Base-by-base conservation (phyloP, 2,329 filamentous ascomycete genomes). In the Apiospora arundinis region DNA sequence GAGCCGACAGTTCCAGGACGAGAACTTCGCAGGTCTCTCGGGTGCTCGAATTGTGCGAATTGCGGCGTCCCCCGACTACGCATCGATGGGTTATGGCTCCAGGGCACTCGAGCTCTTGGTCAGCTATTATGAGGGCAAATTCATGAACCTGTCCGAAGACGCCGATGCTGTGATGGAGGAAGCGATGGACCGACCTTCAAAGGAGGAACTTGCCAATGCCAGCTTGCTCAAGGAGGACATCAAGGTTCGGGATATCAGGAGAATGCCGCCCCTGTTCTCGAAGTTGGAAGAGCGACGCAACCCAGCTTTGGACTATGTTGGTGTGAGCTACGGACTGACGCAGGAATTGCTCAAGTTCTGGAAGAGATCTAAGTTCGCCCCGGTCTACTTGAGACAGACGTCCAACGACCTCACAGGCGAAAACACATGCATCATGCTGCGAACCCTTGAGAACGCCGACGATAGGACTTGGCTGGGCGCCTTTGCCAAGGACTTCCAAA, bases 1-100 rank as follows among this genome's bases (percentile, higher is more conserved):
- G 74, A 97, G 94, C 80, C 95, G 98, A 80, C 96, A 99, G 80
- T 99, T 97, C 85, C 96, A 98, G 79, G 96, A 99, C 77, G 94
- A 97, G 75, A 95, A 98, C 75, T 99, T 99, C 80, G 96, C 95
- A 16, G 92, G 93, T 52, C 87, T 99, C 0, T 98, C 95, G 18
- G 97, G 96, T 70, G 96, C 95, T 45, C 91, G 96, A 73, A 85
- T 99, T 66, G 95, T 99, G 21, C 91, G 96, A 67, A 98, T 99
- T 77, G 96, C 97, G 25, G 98, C 96, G 0, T 97, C 98, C 80
- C 96, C 97, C 0, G 95, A 98, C 75, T 98, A 97, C 77, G 87
- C 92, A 69, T 90, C 88, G 66, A 97, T 97, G 94, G 96, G 97
- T 32, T 99, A 99, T 79, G 96, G 96, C 21, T 93, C 93, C 28